phyloP scores from a whole-genome alignment of 2,329 filamentous ascomycete species.

The Ceratocystis cubensis region DNA sequence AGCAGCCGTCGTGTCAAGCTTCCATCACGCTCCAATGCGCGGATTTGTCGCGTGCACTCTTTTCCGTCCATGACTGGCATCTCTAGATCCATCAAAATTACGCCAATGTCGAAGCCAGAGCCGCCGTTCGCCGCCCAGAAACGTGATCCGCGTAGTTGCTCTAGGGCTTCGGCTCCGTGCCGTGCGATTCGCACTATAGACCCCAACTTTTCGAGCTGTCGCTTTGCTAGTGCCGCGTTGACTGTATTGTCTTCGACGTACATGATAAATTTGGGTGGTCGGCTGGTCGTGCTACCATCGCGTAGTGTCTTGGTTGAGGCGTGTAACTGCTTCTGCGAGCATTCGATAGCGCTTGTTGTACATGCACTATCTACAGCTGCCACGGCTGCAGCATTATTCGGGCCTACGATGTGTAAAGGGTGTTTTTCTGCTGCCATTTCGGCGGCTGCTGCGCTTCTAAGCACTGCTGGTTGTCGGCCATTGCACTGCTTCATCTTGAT shows the following conservation, averaged over 20 bases:
- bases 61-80: constrained; percentile 79
- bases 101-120: constrained; percentile 43
- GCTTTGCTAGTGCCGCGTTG: constrained; percentile 51
- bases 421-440: too few relatives aligned
- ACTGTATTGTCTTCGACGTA: constrained; percentile 58
- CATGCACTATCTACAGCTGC: too few relatives aligned
- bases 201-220: constrained; percentile 47
- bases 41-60: constrained; percentile 56
- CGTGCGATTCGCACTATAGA: constrained; percentile 52
- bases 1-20: constrained; percentile 55
- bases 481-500: constrained; percentile 51
- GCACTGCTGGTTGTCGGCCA: too few relatives aligned
- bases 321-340: too few relatives aligned
- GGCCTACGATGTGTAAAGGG: too few relatives aligned
- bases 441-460: too few relatives aligned
- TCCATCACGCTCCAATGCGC: constrained; percentile 51
- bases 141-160: constrained; percentile 42
- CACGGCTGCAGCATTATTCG: too few relatives aligned
- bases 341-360: too few relatives aligned
- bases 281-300: constrained; percentile 22
- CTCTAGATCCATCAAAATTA: constrained; percentile 70
- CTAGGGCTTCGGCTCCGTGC: constrained; percentile 50
- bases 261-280: constrained; percentile 40
- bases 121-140: constrained; percentile 42
- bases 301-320: too few relatives aligned